Evolutionary conservation across 257 asterid species (phyloP), one percentile per base, ranked within the genome.

Genomic region (Rubia yunnanensis): DNA sequence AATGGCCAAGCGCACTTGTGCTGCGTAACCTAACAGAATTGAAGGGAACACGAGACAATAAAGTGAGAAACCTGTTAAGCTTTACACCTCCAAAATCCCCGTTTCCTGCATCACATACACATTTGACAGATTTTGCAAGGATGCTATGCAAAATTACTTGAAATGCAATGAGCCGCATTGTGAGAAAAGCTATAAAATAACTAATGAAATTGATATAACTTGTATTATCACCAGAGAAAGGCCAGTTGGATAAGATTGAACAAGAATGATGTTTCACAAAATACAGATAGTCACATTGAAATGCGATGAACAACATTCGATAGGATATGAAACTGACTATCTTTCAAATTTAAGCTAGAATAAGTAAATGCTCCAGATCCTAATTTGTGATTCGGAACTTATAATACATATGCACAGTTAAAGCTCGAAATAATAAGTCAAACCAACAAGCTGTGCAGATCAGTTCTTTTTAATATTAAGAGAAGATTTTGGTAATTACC

Each of bases 1-100:
- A 92, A 92, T 3, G 97, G 99, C 96, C 97, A 89, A 30, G 96
- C 99, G 80, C 84, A 87, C 84, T 88, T 87, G 87, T 87, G 96
- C 74, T 89, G 99, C 17, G 99, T 89, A 67, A 92, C 79, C 97
- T 92, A 81, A 66, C 67, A 60, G 71, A 78, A 30, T 65, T 23
- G 69, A 81, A 53, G 68, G 65, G 65, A 52, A 49, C 44, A 46
- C 8, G 9, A 58, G 26, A 64, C 31, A 28, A 53, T 70, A 70
- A 46, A 18, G 20, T 53, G 41, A 55, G 18, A 3, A 30, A 23
- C 44, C 28, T 10, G 27, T 50, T 35, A 31, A 49, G 18, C 53
- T 39, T 31, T 7, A 34, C 31, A 69, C 23, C 1, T 28, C 23
- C 20, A 57, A 30, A 70, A 49, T 14, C 50, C 31, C 1, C 46